Base-by-base conservation (phyloP, 2,329 filamentous ascomycete genomes). In the Scedosporium apiospermum region DNA sequence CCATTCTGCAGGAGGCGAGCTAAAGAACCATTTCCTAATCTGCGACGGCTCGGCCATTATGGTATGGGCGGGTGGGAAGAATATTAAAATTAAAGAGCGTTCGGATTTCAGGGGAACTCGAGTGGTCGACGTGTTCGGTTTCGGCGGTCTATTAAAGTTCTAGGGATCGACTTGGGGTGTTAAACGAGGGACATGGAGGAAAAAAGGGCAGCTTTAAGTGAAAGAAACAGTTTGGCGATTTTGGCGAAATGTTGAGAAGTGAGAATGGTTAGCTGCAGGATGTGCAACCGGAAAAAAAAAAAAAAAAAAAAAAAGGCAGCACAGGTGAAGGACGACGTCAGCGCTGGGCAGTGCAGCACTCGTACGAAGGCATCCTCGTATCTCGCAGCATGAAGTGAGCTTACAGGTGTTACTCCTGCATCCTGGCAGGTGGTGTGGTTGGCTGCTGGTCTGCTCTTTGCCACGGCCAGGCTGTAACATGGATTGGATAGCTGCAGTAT, bases 1-100 rank as follows among this genome's bases (percentile, higher is more conserved):
- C 88, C 91, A 97, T 84, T 96, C 92, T 68, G 91, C 88, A 0
- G 95, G 95, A 14, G 95, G 95, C 53, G 93, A 96, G 67, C 90
- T 88, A 65, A 93, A 78, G 63, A 97, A 79, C 88, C 95, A 96
- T 69, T 79, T 79, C 67, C 78, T 74, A 60, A 80, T 64, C 69
- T 75, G 80, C 62, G 73, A 81, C 68, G 76, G 79, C 71, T 83
- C 81, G 59, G 82, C 80, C 83, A 85, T 86, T 66, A 60, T 66
- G 60, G 34, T 38, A 30, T 30, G 18, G 21, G 44, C n/a, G 6
- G 44, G n/a, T 6, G 42, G 3, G 44, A 23, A 21, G 16, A 23
- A n/a, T 18, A n/a, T 18, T 23, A 23, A 49, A 23, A 23, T 49
- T 18, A 49, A 49, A 49, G 44, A 49, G 9, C 34, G 34, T 38